Base-by-base conservation (phyloP, 2,329 filamentous ascomycete species). In the Colletotrichum costaricense region DNA sequence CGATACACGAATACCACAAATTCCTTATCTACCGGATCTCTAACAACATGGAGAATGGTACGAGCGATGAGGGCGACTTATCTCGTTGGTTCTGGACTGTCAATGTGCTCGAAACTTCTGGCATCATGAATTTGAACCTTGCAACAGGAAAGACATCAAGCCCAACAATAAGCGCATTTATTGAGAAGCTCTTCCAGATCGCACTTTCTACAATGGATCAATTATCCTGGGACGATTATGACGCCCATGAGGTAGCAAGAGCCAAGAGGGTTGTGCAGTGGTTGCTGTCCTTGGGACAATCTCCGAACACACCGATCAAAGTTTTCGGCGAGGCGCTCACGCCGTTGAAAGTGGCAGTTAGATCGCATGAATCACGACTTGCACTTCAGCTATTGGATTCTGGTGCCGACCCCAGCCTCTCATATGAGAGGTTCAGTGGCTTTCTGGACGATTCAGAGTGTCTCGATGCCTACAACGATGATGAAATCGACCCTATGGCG, bases 241-340 rank as follows among this genome's bases (percentile, higher is more conserved):
- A 24, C 24, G 3, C 24, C 24, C 24, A 24, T 24, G 24, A 24
- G 24, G 24, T 24, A 24, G 24, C 28, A 56, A 38, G 1, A 33
- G 9, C 26, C 26, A 57, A 19, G 5, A 33, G 30, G 42, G 22
- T 67, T 19, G 26, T 62, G 6, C 5, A 1, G 6, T 71, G 68
- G 62, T 16, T 67, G 3, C 8, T 71, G 11, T 19, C 19, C 19
- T 67, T 55, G 4, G 68, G 62, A 0, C 62, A 71, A 16, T n/a
- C 54, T 24, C 68, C 46, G 3, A 26, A 71, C 8, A 35, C 9
- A 2, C 7, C 1, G 14, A 9, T 14, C n/a, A 16, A 4, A 8
- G 7, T 22, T 2, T 0, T 1, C 12, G n/a, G 2, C 6, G 12
- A 2, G 8, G 16, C 26, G 16, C 12, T 4, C 5, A 58, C 46